phyloP scores from a whole-genome alignment of 306 rosid genomes.

The Prunus mira region DNA sequence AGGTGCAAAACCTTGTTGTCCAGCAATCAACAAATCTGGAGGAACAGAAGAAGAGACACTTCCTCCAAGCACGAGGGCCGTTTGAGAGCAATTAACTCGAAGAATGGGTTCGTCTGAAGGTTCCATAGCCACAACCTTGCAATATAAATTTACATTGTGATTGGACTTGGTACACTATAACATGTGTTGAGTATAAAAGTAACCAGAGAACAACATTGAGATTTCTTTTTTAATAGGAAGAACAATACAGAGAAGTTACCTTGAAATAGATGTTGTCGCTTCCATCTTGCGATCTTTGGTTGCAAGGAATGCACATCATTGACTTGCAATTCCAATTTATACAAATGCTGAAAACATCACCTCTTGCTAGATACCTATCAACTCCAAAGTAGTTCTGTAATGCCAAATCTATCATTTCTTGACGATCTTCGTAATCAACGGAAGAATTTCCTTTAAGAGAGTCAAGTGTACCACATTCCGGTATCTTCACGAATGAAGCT shows the following conservation, averaged over 20 bases:
- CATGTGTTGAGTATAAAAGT: slow-evolving; percentile 7
- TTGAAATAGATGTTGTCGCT: slow-evolving; percentile 62
- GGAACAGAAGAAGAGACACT: slow-evolving; percentile 73
- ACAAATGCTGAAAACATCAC: slow-evolving; percentile 66
- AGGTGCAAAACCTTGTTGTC: slow-evolving; percentile 57
- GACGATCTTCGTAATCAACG: slow-evolving; percentile 67
- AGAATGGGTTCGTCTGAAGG: slow-evolving; percentile 76
- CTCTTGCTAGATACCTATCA: slow-evolving; percentile 70
- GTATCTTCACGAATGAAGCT: slow-evolving; percentile 82
- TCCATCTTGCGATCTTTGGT: slow-evolving; percentile 37
- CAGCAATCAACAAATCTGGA: slow-evolving; percentile 67
- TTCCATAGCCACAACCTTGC: slow-evolving; percentile 86
- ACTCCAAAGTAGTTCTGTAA: slow-evolving; percentile 75
- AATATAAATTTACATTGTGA: slow-evolving; percentile 31
- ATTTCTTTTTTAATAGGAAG: not conserved
- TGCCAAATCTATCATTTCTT: slow-evolving; percentile 73
- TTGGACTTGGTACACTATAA: slow-evolving; percentile 15
- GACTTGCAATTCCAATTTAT: slow-evolving; percentile 76
- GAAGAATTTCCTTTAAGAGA: slow-evolving; percentile 57
- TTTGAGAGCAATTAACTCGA: slow-evolving; percentile 54
- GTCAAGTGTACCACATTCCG: slow-evolving; percentile 70
- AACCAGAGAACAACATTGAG: not conserved
- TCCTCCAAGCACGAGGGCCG: slow-evolving; percentile 95
- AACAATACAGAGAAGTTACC: slow-evolving; percentile 40
- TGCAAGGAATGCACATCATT: slow-evolving; percentile 63